phyloP scores from a whole-genome alignment of 495 filamentous ascomycete genomes.

The Astrocystis sublimbata region DNA sequence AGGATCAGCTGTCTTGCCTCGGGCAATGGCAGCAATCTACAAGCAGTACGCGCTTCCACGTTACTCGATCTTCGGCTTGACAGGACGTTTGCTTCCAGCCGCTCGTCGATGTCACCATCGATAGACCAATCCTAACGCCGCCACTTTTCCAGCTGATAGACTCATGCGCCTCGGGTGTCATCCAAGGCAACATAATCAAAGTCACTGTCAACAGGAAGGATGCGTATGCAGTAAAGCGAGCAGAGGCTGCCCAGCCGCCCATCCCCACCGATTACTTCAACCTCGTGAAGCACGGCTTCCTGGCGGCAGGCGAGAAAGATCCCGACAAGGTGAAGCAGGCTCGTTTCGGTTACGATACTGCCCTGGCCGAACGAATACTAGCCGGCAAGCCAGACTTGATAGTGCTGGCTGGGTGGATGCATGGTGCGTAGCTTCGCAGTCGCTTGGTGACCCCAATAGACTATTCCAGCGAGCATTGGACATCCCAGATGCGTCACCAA shows the following conservation, averaged over 20 bases:
- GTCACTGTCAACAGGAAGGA: slow-evolving; percentile 82
- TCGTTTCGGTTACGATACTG: slow-evolving; percentile 74
- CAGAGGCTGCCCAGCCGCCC: slow-evolving; percentile 52
- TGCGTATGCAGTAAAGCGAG: slow-evolving; percentile 77
- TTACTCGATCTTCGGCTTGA: background rate
- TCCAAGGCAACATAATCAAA: slow-evolving; percentile 65
- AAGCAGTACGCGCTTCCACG: slow-evolving; percentile 50
- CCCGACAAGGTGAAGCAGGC: slow-evolving; percentile 58
- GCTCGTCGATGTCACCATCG: background rate
- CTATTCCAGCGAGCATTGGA: background rate
- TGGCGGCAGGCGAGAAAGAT: slow-evolving; percentile 52
- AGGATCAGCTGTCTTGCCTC: slow-evolving; percentile 46
- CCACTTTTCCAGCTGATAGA: slow-evolving; percentile 61
- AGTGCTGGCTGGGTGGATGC: slow-evolving; percentile 71
- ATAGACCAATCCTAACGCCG: background rate
- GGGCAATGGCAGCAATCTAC: slow-evolving; percentile 83
- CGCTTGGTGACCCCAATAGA: background rate
- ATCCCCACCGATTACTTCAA: slow-evolving; percentile 90
- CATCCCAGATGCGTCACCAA: background rate
- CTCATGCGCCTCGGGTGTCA: slow-evolving; percentile 58
- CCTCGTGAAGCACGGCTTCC: slow-evolving; percentile 64
- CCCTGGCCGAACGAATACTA: slow-evolving; percentile 71
- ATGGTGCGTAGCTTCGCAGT: slow-evolving; percentile 31
- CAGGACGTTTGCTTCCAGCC: background rate
- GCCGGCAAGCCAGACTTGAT: slow-evolving; percentile 69